Evolutionary conservation across 2,329 filamentous ascomycete species (phyloP).

Genomic region (Karstenula rhodostoma): DNA sequence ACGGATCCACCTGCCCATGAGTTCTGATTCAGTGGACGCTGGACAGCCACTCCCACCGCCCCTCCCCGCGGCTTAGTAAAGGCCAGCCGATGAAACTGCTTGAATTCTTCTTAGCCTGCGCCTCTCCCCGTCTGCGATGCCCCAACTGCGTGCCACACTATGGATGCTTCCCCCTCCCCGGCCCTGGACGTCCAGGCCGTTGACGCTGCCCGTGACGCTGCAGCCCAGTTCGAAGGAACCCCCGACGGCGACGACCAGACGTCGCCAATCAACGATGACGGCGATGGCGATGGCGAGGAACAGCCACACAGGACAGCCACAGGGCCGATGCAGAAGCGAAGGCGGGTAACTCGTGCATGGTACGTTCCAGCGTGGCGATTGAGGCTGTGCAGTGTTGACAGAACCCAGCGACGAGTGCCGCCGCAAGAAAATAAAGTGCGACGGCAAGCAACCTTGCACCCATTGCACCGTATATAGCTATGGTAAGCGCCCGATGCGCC

Average conservation of each 20-base stretch:
- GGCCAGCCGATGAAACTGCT: constrained; percentile 24
- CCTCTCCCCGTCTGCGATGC: constrained; percentile 25
- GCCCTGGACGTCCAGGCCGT: constrained; percentile 40
- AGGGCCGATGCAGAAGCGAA: constrained; percentile 51
- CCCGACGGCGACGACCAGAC: constrained; percentile 42
- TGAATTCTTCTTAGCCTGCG: constrained; percentile 31
- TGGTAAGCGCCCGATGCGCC: constrained; percentile 62
- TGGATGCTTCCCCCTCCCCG: constrained; percentile 47
- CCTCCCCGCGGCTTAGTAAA: constrained; percentile 32
- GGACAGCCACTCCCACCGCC: constrained; percentile 21
- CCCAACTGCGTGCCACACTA: constrained; percentile 32
- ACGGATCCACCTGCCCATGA: constrained; percentile 18
- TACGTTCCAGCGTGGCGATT: constrained; percentile 26
- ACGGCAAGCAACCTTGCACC: constrained; percentile 68
- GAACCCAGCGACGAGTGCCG: constrained; percentile 43
- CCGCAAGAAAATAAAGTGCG: constrained; percentile 64
- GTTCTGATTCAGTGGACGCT: constrained; percentile 17
- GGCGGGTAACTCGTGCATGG: constrained; percentile 55
- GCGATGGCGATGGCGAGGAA: constrained; percentile 43
- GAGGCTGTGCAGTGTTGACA: constrained; percentile 10
- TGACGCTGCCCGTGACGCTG: constrained; percentile 26
- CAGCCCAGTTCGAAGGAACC: constrained; percentile 36
- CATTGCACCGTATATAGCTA: constrained; percentile 99
- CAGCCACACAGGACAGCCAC: constrained; percentile 40
- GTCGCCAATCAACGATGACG: constrained; percentile 44